Percentiles rank a stretch among this genome's conserved stretches.
phyloP scores from a whole-genome alignment of 1,139 yeast genomes.

The Taphrina wiesneri region DNA sequence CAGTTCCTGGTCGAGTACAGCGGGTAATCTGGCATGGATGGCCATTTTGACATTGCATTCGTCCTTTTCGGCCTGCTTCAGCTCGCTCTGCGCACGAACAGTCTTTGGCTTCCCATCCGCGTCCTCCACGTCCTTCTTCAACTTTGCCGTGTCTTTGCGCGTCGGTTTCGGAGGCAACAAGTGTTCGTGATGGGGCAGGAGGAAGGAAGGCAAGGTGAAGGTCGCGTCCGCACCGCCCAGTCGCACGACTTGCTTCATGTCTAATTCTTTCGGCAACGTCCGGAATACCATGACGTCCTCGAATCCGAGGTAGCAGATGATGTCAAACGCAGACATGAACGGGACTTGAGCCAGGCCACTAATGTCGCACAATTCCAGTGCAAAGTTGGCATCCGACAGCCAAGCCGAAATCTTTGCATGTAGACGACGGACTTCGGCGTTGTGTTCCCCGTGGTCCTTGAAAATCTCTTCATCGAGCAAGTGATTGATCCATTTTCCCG shows the following conservation, averaged over 20 bases:
- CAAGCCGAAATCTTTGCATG: conserved; percentile 12
- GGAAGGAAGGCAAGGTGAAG: conserved; percentile 28
- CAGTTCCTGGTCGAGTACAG: conserved; percentile 28
- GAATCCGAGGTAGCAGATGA: conserved; percentile 24
- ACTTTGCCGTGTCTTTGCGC: background rate
- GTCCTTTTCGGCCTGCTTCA: conserved; percentile 16
- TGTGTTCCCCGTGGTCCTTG: conserved; percentile 12
- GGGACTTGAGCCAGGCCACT: conserved; percentile 23
- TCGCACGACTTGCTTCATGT: conserved; percentile 17
- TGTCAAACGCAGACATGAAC: conserved; percentile 23
- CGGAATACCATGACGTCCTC: conserved; percentile 25
- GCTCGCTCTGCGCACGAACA: conserved; percentile 13
- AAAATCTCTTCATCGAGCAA: conserved; percentile 27
- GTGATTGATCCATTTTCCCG: conserved; percentile 26
- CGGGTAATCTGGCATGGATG: conserved; percentile 28
- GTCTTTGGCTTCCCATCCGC: conserved; percentile 25
- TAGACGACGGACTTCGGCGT: conserved; percentile 19
- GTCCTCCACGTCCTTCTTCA: conserved; percentile 5
- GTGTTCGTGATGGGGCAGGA: conserved; percentile 32
- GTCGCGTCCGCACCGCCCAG: conserved; percentile 32
- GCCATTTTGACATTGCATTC: conserved; percentile 29
- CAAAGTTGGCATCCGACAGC: conserved; percentile 25
- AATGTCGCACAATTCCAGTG: conserved; percentile 8
- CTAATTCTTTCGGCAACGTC: background rate
- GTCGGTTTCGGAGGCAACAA: conserved; percentile 21